Evolutionary conservation across 805 yeast genomes (phyloP).

Genomic region (Ogataea nonfermentans): DNA sequence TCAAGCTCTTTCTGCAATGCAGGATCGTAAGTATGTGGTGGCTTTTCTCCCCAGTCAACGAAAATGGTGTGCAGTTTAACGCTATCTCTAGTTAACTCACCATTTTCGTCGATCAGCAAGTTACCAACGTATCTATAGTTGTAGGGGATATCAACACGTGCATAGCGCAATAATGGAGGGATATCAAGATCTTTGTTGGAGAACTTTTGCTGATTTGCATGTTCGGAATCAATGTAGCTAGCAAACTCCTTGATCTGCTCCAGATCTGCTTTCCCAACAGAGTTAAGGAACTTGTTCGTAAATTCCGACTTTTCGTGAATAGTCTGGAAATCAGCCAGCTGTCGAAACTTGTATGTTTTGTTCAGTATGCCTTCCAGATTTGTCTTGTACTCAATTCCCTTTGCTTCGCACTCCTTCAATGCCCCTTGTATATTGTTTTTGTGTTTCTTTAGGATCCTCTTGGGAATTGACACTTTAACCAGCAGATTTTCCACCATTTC

Average conservation of each 20-base stretch:
- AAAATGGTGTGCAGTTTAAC: conserved; percentile 55
- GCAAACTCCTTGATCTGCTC: conserved; percentile 41
- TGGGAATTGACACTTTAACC: conserved; percentile 60
- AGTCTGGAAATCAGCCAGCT: conserved; percentile 85
- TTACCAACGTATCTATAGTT: conserved; percentile 77
- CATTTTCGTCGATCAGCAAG: conserved; percentile 58
- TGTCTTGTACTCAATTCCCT: conserved; percentile 36
- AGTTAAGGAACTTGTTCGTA: conserved; percentile 37
- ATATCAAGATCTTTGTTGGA: conserved; percentile 49
- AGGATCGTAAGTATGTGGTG: conserved; percentile 51
- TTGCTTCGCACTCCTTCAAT: conserved; percentile 36
- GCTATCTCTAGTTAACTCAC: conserved; percentile 42
- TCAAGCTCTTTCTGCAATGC: conserved; percentile 47
- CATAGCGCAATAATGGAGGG: conserved; percentile 85
- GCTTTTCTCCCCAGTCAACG: conserved; percentile 45
- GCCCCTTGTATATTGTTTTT: conserved; percentile 44
- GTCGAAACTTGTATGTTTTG: conserved; percentile 72
- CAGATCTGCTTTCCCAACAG: conserved; percentile 44
- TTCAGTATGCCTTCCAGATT: conserved; percentile 68
- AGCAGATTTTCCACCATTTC: conserved; percentile 56
- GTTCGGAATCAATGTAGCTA: conserved; percentile 23
- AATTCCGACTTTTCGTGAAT: conserved; percentile 56
- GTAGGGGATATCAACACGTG: conserved; percentile 73
- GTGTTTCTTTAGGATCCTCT: conserved; percentile 42
- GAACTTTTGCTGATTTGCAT: conserved; percentile 16